Evolutionary conservation across 495 filamentous ascomycete species (phyloP).

Genomic region (Xylaria flabelliformis): DNA sequence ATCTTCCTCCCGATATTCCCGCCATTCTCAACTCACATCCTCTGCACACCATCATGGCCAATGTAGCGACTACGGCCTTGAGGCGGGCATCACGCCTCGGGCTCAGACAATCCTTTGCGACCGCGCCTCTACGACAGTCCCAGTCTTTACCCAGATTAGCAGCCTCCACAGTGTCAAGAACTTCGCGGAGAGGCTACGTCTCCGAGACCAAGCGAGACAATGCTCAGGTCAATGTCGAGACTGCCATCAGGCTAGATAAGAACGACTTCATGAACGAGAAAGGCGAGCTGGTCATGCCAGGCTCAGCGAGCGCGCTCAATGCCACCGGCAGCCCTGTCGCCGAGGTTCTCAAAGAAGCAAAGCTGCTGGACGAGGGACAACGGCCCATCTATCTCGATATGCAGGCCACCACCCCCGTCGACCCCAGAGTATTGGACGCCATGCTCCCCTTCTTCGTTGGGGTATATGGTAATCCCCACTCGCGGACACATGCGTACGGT

Average conservation of each 20-base stretch:
- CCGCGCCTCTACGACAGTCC: conserved; percentile 54
- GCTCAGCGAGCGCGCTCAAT: conserved; percentile 54
- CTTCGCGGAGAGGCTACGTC: conserved; percentile 71
- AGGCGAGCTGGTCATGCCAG: conserved; percentile 67
- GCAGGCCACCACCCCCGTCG: conserved; percentile 97
- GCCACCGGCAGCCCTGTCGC: conserved; percentile 79
- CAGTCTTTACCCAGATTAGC: conserved; percentile 53
- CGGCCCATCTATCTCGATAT: conserved; percentile 97
- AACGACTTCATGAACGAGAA: conserved; percentile 77
- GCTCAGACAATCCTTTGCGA: conserved; percentile 58
- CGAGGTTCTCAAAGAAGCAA: conserved; percentile 88
- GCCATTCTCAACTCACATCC: conserved; percentile 29
- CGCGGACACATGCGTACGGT: conserved; percentile 95
- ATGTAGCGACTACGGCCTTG: conserved; percentile 71
- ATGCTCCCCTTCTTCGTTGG: conserved; percentile 96
- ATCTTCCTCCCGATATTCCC: conserved; percentile 13
- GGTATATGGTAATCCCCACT: conserved; percentile 96
- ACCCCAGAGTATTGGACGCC: conserved; percentile 91
- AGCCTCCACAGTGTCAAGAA: conserved; percentile 34
- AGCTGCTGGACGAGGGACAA: conserved; percentile 90
- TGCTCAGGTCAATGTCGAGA: conserved; percentile 84
- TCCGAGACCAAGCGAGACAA: conserved; percentile 79
- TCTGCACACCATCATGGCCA: conserved; percentile 65
- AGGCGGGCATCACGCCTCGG: conserved; percentile 80
- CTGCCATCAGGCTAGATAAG: conserved; percentile 82